These are phyloP conservation scores for Nakataea oryzae DNA, from an alignment of 2,329 filamentous ascomycete genomes.

Conservation along the genomic window DNA sequence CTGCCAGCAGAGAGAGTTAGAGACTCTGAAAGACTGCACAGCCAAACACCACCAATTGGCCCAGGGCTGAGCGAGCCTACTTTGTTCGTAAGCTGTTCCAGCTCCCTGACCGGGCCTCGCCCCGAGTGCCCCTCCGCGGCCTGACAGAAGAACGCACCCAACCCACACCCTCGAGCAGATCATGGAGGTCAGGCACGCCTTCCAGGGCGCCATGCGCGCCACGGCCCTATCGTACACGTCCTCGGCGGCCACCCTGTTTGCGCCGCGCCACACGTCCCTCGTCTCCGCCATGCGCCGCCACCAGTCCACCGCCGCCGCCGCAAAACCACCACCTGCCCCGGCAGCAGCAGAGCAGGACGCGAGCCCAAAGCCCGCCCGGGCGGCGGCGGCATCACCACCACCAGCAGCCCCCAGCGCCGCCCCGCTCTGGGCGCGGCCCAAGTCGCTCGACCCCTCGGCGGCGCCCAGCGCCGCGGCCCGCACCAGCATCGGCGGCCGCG, in stretches of 20 bases:
- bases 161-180: background rate
- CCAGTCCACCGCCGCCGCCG: background rate
- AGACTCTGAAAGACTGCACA: too few species aligned
- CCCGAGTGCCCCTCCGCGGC: too few species aligned
- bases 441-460: background rate
- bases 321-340: background rate
- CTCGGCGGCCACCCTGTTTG: background rate
- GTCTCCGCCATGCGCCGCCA: background rate
- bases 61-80: background rate
- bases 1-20: too few species aligned
- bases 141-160: background rate
- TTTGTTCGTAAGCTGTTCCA: background rate
- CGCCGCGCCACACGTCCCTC: background rate
- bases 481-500: background rate
- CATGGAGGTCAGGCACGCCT: conserved; percentile 2
- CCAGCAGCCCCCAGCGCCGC: background rate
- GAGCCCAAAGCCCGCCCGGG: background rate
- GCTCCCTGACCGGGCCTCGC: too few species aligned
- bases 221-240: background rate
- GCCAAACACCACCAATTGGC: too few species aligned
- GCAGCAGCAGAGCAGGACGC: background rate
- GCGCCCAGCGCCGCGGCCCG: too few species aligned
- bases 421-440: background rate
- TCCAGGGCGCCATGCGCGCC: conserved; percentile 2
- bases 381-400: background rate